Evolutionary conservation across 1,139 yeast genomes (phyloP).

Genomic region (Blastobotrys buckinghamii): DNA sequence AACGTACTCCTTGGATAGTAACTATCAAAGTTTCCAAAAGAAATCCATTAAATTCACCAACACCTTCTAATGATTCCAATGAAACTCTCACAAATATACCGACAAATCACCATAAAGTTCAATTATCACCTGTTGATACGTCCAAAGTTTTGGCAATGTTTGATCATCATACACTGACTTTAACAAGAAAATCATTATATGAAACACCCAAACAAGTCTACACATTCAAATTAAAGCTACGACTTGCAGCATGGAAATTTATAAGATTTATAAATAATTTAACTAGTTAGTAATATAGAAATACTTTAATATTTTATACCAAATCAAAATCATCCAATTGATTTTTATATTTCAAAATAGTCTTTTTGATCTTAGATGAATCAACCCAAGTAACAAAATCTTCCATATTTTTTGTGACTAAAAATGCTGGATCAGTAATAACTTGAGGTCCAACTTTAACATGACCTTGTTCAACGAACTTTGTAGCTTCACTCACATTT

Average conservation of each 20-base stretch:
- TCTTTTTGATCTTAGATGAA: constrained; percentile 84
- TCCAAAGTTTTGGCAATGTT: not conserved
- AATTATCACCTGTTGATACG: not conserved
- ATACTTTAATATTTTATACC: constrained; percentile 18
- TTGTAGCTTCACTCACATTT: constrained; percentile 80
- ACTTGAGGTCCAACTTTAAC: constrained; percentile 96
- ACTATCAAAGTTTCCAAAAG: not conserved
- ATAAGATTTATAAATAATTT: constrained; percentile 4
- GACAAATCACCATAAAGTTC: not conserved
- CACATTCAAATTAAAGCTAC: not conserved
- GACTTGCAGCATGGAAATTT: constrained; percentile 1
- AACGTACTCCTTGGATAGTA: constrained; percentile 3
- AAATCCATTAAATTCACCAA: not conserved
- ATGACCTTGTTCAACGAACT: constrained; percentile 93
- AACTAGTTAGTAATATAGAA: not conserved
- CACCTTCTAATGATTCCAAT: not conserved
- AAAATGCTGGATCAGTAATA: constrained; percentile 90
- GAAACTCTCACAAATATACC: no score
- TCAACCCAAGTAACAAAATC: constrained; percentile 98
- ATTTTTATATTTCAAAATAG: constrained; percentile 82
- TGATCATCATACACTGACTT: not conserved
- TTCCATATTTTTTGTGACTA: constrained; percentile 84
- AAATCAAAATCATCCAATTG: constrained; percentile 41
- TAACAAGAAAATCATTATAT: not conserved
- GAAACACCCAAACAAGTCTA: not conserved